Evolutionary conservation across 306 rosid species (phyloP).

Genomic region (Dalbergia cochinchinensis): DNA sequence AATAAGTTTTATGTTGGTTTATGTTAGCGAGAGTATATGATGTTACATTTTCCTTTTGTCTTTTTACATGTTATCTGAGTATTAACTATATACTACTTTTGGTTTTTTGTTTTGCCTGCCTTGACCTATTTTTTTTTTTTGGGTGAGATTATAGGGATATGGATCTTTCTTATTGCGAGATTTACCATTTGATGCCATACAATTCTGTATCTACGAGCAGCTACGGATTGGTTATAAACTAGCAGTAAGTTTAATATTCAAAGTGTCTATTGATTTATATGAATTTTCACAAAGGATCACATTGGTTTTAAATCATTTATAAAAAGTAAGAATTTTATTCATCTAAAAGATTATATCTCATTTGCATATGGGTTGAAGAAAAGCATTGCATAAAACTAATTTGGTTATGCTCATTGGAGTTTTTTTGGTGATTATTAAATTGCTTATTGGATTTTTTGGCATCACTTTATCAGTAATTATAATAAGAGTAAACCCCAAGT

Average conservation of each 20-base stretch:
- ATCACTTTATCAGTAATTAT: not conserved
- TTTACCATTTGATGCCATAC: conserved; percentile 86
- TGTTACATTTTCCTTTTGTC: not conserved
- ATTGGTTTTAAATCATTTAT: not conserved
- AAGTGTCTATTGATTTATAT: conserved; percentile 31
- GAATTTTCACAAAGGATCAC: conserved; percentile 9
- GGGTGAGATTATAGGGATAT: conserved; percentile 67
- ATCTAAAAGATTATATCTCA: not conserved
- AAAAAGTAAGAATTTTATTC: conserved; percentile 15
- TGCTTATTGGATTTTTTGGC: conserved; percentile 13
- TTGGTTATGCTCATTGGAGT: not conserved
- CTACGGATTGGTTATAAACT: conserved; percentile 75
- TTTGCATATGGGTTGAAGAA: conserved; percentile 14
- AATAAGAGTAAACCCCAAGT: no score
- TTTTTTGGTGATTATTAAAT: not conserved
- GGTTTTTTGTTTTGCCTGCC: conserved; percentile 9
- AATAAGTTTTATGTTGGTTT: conserved; percentile 27
- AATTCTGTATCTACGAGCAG: conserved; percentile 86
- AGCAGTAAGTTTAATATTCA: conserved; percentile 64
- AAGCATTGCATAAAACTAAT: not conserved
- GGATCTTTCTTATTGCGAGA: conserved; percentile 86
- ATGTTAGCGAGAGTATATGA: conserved; percentile 10
- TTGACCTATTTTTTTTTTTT: conserved; percentile 34
- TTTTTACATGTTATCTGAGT: not conserved
- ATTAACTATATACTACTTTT: conserved; percentile 9